A percentile compares a stretch with the other conserved stretches of the same genome.
Conservation (phyloP, 306 rosid genomes). For the Prunus fruticosa region DNA sequence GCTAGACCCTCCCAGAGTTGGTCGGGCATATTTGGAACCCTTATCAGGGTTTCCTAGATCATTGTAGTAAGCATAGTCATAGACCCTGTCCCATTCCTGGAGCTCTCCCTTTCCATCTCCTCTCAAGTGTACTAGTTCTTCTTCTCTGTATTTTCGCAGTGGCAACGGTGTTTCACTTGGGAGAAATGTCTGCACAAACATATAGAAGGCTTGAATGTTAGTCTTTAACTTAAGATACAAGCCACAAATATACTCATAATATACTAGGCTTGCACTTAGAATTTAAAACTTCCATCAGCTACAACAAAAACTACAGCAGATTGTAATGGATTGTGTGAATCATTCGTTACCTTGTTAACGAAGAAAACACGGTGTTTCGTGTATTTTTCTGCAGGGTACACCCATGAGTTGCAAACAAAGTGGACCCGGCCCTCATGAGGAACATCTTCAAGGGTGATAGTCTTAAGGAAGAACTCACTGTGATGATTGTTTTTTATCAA, state of each 20-base stretch:
- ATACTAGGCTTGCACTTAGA: too few species aligned
- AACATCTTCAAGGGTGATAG: conserved; percentile 51
- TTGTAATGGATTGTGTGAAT: neutral
- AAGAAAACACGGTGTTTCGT: conserved; percentile 52
- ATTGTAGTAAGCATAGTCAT: conserved; percentile 77
- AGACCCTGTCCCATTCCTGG: conserved; percentile 64
- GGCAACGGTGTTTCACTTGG: conserved; percentile 68
- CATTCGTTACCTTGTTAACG: conserved; percentile 47
- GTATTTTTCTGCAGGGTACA: conserved; percentile 39
- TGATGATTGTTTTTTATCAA: conserved; percentile 42
- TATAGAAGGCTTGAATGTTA: neutral
- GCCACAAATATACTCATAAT: neutral
- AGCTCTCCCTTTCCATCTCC: conserved; percentile 72
- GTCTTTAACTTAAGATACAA: neutral
- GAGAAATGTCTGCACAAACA: conserved; percentile 52
- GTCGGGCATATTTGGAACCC: conserved; percentile 43
- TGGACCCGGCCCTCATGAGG: conserved; percentile 41
- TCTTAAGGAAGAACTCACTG: conserved; percentile 52
- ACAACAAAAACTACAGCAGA: neutral
- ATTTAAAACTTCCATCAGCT: neutral
- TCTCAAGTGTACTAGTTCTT: conserved; percentile 55
- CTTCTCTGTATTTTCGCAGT: conserved; percentile 41
- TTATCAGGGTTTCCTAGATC: conserved; percentile 59
- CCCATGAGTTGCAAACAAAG: conserved; percentile 73
- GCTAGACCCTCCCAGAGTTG: conserved; percentile 65